These are phyloP conservation scores for Alternaria incomplexa DNA, from an alignment of 2,329 filamentous ascomycete species.

Conservation along the genomic window DNA sequence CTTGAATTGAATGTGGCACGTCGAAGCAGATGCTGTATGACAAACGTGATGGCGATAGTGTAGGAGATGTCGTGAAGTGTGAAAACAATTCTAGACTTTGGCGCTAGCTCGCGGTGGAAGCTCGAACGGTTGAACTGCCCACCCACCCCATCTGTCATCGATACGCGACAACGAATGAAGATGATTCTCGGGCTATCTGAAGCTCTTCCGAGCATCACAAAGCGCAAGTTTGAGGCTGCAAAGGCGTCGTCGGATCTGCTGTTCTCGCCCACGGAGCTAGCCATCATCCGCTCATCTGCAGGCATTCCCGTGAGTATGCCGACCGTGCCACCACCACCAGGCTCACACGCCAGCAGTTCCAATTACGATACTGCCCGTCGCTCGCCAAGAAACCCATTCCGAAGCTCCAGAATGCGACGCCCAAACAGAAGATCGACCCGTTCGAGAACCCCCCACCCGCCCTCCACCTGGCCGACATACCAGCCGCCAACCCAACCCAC, in stretches of 20 bases:
- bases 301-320: slow-evolving; percentile 46
- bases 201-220: slow-evolving; percentile 45
- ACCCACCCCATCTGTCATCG: neutral
- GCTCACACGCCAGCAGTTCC: slow-evolving; percentile 62
- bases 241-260: slow-evolving; percentile 43
- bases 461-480: slow-evolving; percentile 62
- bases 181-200: slow-evolving; percentile 45
- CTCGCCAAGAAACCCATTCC: slow-evolving; percentile 68
- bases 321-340: neutral
- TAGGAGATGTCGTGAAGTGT: neutral
- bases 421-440: slow-evolving; percentile 57
- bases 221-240: slow-evolving; percentile 46
- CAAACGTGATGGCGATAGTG: neutral
- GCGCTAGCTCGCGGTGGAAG: slow-evolving; percentile 5
- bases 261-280: slow-evolving; percentile 50
- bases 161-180: slow-evolving; percentile 3
- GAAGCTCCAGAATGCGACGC: slow-evolving; percentile 46
- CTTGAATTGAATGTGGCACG: neutral
- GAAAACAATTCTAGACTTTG: slow-evolving; percentile 4
- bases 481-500: slow-evolving; percentile 56
- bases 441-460: slow-evolving; percentile 66
- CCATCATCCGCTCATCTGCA: slow-evolving; percentile 45
- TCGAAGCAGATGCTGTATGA: neutral
- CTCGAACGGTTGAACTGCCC: neutral
- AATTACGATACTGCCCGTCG: slow-evolving; percentile 73